Percentiles rank a stretch among this genome's conserved stretches.
Evolutionary conservation across 2,329 filamentous ascomycete genomes (phyloP).

Genomic region (Hymenoscyphus infarciens): DNA sequence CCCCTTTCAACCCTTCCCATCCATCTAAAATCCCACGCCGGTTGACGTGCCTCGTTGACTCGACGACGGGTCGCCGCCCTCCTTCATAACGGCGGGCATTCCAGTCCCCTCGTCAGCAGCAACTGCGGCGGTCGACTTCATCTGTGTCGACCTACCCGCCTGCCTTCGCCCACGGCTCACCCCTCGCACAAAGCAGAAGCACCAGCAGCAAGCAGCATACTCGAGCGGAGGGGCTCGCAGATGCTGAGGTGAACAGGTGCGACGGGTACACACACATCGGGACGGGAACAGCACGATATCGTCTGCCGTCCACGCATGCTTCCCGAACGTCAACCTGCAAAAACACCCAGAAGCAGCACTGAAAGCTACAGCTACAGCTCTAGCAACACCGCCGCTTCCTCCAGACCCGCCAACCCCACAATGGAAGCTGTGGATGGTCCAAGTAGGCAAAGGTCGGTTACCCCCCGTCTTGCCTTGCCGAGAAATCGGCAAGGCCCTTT

Average conservation of each 20-base stretch:
- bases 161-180: constrained; percentile 4
- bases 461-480: neutral
- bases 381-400: neutral
- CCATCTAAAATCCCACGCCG: neutral
- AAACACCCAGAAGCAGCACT: constrained; percentile 11
- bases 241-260: constrained; percentile 33
- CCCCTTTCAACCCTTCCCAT: neutral
- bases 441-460: constrained; percentile 44
- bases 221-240: constrained; percentile 33
- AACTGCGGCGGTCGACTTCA: neutral
- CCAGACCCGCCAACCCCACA: constrained; percentile 1
- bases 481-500: neutral
- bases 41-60: constrained; percentile 12
- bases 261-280: constrained; percentile 35
- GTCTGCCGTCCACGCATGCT: constrained; percentile 33
- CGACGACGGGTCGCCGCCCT: constrained; percentile 14
- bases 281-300: constrained; percentile 36
- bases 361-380: constrained; percentile 18
- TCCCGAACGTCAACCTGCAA: constrained; percentile 27
- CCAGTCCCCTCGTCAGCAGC: constrained; percentile 14
- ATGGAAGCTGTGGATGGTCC: constrained; percentile 42
- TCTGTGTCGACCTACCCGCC: neutral
- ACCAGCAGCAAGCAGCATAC: constrained; percentile 15
- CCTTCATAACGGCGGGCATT: constrained; percentile 19
- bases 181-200: constrained; percentile 19